These are phyloP conservation scores for Diaporthe sp. DNA, from an alignment of 2,329 filamentous ascomycete genomes.

Conservation along the genomic window DNA sequence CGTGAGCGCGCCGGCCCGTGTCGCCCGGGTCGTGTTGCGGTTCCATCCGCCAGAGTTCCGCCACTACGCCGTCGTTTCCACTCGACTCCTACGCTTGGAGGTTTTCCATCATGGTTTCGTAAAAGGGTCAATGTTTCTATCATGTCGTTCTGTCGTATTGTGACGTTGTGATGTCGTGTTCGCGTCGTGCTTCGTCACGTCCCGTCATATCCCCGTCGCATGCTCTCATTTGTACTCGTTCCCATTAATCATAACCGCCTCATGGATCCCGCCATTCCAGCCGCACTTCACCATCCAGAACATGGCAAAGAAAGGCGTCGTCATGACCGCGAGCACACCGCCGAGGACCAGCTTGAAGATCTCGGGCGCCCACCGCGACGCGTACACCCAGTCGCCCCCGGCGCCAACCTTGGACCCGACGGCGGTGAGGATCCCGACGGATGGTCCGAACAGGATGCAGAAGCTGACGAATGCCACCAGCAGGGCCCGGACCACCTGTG, in stretches of 20 bases:
- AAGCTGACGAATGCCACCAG: slow-evolving; percentile 55
- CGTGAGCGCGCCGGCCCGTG: slow-evolving; percentile 13
- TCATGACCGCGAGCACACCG: slow-evolving; percentile 58
- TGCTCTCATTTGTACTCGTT: slow-evolving; percentile 40
- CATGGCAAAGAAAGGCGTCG: slow-evolving; percentile 60
- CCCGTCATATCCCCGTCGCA: background rate
- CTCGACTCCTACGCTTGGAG: slow-evolving; percentile 4
- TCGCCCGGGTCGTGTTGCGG: background rate
- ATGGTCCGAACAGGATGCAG: slow-evolving; percentile 57
- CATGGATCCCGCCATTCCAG: slow-evolving; percentile 49
- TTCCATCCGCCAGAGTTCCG: background rate
- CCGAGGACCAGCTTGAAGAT: slow-evolving; percentile 64
- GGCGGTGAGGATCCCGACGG: slow-evolving; percentile 57
- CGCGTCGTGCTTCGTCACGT: background rate
- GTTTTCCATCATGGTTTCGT: slow-evolving; percentile 6
- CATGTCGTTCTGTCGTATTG: slow-evolving; percentile 1
- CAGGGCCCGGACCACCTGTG: slow-evolving; percentile 52
- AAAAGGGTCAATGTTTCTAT: background rate
- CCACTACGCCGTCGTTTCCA: background rate
- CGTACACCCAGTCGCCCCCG: slow-evolving; percentile 59
- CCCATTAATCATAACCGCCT: slow-evolving; percentile 45
- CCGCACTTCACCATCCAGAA: slow-evolving; percentile 66
- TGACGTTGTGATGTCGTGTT: slow-evolving; percentile 4
- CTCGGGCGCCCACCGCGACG: slow-evolving; percentile 58
- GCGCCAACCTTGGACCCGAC: slow-evolving; percentile 49